Conservation (phyloP, 352 stramenopile genomes). For the Phytophthora cactorum region DNA sequence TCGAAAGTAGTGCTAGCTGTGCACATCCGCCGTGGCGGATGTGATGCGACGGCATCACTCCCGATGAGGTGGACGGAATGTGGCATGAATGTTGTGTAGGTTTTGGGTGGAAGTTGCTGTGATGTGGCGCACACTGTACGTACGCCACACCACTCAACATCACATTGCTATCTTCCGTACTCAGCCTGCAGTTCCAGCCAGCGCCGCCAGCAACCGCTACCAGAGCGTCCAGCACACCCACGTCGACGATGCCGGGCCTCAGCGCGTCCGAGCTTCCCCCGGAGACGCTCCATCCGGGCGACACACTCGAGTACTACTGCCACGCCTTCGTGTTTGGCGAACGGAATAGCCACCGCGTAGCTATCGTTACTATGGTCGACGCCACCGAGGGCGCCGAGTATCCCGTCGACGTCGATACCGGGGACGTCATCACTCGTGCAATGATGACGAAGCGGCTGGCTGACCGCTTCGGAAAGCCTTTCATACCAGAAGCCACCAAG, state of each 20-base stretch:
- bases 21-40: neutral
- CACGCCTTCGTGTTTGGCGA: neutral
- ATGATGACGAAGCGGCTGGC: slow-evolving; percentile 5
- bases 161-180: no score
- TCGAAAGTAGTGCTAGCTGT: neutral
- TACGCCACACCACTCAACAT: no score
- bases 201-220: neutral
- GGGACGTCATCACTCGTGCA: neutral
- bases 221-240: neutral
- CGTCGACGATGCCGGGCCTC: neutral
- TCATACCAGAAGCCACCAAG: neutral
- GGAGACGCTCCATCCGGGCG: neutral
- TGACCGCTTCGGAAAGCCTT: neutral
- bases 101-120: no score
- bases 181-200: neutral
- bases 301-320: neutral
- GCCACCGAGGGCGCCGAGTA: no score
- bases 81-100: neutral
- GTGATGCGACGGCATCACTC: no score
- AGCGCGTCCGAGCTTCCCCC: neutral
- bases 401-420: neutral
- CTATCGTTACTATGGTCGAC: neutral
- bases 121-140: no score
- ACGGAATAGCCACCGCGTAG: no score
- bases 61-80: no score